These are phyloP conservation scores for Kazachstania africana DNA, from an alignment of 805 yeast species.

Conservation along the genomic window DNA sequence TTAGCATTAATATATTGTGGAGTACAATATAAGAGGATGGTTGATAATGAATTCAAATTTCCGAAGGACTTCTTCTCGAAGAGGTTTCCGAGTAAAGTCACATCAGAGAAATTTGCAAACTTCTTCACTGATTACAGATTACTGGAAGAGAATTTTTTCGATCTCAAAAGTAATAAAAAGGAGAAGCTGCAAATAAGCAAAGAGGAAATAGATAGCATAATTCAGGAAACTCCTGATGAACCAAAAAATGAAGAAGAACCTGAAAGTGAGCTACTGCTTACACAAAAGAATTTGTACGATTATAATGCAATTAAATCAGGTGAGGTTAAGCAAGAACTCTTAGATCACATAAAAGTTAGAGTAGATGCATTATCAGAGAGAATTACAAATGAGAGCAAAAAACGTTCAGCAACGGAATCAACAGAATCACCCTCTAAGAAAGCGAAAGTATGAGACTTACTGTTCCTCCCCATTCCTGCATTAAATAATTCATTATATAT, in stretches of 20 bases:
- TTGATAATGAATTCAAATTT: constrained; percentile 19
- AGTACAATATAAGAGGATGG: constrained; percentile 17
- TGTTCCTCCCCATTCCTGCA: too few relatives aligned
- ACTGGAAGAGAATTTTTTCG: constrained; percentile 25
- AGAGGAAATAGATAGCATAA: constrained; percentile 13
- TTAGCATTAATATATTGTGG: constrained; percentile 24
- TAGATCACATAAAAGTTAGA: constrained; percentile 19
- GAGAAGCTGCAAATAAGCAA: constrained; percentile 17
- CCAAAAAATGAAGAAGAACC: background rate
- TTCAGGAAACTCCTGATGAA: constrained; percentile 11
- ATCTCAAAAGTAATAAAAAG: constrained; percentile 26
- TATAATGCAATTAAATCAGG: constrained; percentile 21
- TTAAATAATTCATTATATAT: too few relatives aligned
- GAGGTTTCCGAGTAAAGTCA: constrained; percentile 17
- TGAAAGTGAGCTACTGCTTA: constrained; percentile 7
- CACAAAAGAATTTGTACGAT: constrained; percentile 8
- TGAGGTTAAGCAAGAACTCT: constrained; percentile 19
- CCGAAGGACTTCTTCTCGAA: constrained; percentile 22
- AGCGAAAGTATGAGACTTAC: too few relatives aligned
- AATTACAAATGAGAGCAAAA: constrained; percentile 13
- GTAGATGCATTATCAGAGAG: constrained; percentile 16
- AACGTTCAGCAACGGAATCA: constrained; percentile 11
- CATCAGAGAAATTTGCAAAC: constrained; percentile 14
- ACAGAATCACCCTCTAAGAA: too few relatives aligned
- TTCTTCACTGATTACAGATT: constrained; percentile 20